phyloP scores from a whole-genome alignment of 768 basidiomycete genomes.

The Filobasidium floriforme region DNA sequence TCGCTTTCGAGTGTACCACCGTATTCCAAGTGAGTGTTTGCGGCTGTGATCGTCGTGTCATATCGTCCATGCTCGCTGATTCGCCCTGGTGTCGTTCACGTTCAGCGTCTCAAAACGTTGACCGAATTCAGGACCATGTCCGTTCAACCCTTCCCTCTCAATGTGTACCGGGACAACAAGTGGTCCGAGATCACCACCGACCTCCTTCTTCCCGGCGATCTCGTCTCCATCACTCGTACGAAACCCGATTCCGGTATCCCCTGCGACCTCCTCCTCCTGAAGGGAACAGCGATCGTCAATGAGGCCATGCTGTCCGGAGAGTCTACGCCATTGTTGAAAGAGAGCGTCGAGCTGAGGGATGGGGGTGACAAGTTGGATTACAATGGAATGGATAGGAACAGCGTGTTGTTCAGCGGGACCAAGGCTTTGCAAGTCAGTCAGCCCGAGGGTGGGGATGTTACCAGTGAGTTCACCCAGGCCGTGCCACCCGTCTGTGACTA shows the following conservation, averaged over 20 bases:
- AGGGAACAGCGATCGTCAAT: slow-evolving; percentile 92
- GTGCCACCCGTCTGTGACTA: too few relatives aligned
- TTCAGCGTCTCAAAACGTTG: slow-evolving; percentile 89
- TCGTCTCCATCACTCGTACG: slow-evolving; percentile 61
- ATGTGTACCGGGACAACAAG: slow-evolving; percentile 64
- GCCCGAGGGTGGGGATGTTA: slow-evolving; percentile 43
- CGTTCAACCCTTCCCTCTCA: slow-evolving; percentile 78
- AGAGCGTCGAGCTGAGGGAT: slow-evolving; percentile 81
- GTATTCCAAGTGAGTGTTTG: slow-evolving; percentile 77
- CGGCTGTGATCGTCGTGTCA: neutral
- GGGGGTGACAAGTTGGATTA: slow-evolving; percentile 68
- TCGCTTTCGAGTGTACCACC: slow-evolving; percentile 97
- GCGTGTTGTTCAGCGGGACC: slow-evolving; percentile 89
- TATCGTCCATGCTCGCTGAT: neutral
- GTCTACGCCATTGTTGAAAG: slow-evolving; percentile 92
- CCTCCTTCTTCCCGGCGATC: slow-evolving; percentile 80
- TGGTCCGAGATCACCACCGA: slow-evolving; percentile 80
- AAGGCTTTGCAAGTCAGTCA: slow-evolving; percentile 78
- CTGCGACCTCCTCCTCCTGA: slow-evolving; percentile 84
- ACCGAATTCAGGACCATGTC: slow-evolving; percentile 97
- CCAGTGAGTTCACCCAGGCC: slow-evolving; percentile 41
- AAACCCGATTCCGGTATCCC: slow-evolving; percentile 77
- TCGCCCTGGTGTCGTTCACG: too few relatives aligned
- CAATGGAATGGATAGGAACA: slow-evolving; percentile 77
- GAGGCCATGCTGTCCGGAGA: slow-evolving; percentile 99